A percentile compares a stretch with the other conserved stretches of the same genome.
Evolutionary conservation across 2,329 filamentous ascomycete genomes (phyloP).

Genomic region (Clarireedia paspali): DNA sequence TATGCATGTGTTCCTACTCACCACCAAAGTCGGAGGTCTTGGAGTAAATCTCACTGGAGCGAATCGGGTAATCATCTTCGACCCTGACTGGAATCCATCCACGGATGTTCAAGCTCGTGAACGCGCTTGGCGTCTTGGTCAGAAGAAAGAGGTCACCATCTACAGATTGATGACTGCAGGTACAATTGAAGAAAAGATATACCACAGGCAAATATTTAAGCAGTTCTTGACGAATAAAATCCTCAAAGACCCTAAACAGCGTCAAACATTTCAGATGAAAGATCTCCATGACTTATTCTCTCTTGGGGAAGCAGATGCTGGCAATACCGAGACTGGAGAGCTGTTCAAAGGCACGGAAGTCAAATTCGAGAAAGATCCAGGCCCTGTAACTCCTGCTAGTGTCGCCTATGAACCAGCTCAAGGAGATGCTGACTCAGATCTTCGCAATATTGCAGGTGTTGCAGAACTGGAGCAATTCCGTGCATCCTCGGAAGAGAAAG

Average conservation of each 20-base stretch:
- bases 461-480: conserved; percentile 58
- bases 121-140: conserved; percentile 88
- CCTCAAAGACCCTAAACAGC: conserved; percentile 85
- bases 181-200: conserved; percentile 98
- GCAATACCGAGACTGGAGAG: conserved; percentile 72
- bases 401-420: conserved; percentile 6
- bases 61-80: conserved; percentile 94
- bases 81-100: conserved; percentile 97
- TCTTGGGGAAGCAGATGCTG: conserved; percentile 58
- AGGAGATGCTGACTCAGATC: conserved; percentile 34
- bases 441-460: conserved; percentile 51
- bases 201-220: conserved; percentile 97
- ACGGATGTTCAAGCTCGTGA: conserved; percentile 94
- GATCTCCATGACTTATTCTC: conserved; percentile 91
- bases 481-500: conserved; percentile 35
- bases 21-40: conserved; percentile 89
- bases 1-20: conserved; percentile 84
- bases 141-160: conserved; percentile 91
- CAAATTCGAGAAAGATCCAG: conserved; percentile 42
- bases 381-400: conserved; percentile 17
- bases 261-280: conserved; percentile 80
- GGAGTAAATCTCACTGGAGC: conserved; percentile 93
- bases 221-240: conserved; percentile 97
- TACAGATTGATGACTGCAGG: conserved; percentile 97
- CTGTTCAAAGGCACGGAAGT: conserved; percentile 87